Evolutionary conservation across 2,329 filamentous ascomycete species (phyloP), one percentile per base, ranked within the genome.

Genomic region (Aspergillus nomiae): DNA sequence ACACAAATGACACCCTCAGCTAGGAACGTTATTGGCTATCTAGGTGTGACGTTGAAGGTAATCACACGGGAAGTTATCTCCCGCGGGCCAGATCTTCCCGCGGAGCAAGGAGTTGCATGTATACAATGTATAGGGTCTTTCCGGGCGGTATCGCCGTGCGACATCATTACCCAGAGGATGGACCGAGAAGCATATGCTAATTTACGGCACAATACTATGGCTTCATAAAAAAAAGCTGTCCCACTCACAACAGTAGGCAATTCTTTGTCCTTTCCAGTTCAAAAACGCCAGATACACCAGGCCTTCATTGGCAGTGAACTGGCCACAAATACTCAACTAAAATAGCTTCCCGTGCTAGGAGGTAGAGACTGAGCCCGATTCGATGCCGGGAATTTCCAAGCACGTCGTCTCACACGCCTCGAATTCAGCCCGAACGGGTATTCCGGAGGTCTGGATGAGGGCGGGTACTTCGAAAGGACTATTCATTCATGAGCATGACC

Each of bases 401-500:
- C 32, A 54, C 24, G 21, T 24, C 30, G 14, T 36, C 34, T 36
- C 51, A 7, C 19, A 16, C 19, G 51, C 28, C 51, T 54, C 51
- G 7, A 34, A 12, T 24, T 36, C 51, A 24, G n/a, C 16, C 19
- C 51, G 51, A 16, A 54, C 30, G 30, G 28, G 51, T 2, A 70
- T 78, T 6, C 75, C 74, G 1, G 76, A 76, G 12, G 75, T 77
- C n/a, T 72, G 75, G 60, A 78, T 79, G 77, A 68, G 77, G 58
- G 74, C 76, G 26, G 76, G 76, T 34, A 78, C 77, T 9, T 78
- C 76, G 3, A 79, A 79, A 59, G 78, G 78, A 4, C 73, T 80
- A 2, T 80, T 78, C 63, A 67, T 80, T 10, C 76, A 79, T 28
- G 66, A 69, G 28, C 71, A 74, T 56, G 64, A 77, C 50, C 71